Evolutionary conservation across 768 basidiomycete genomes (phyloP).

Genomic region (Tylopilus sp.): DNA sequence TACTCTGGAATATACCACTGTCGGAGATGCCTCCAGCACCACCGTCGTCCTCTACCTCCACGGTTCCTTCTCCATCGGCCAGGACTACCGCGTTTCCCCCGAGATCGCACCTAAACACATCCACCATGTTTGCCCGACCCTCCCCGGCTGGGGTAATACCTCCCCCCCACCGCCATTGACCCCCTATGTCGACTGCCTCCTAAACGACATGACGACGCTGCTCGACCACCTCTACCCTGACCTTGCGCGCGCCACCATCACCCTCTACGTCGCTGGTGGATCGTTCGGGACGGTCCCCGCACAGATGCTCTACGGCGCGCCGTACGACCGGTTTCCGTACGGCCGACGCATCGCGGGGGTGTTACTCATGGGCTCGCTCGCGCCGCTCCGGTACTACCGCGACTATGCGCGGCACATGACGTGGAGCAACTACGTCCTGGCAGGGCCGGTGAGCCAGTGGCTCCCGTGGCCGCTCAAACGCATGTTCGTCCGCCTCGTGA

Average conservation of each 20-base stretch:
- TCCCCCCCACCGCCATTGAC: constrained; percentile 31
- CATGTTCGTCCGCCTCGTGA: constrained; percentile 32
- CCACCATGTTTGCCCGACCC: constrained; percentile 49
- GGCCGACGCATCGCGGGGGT: constrained; percentile 45
- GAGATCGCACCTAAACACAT: constrained; percentile 38
- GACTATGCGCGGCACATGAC: constrained; percentile 45
- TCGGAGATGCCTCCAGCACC: constrained; percentile 47
- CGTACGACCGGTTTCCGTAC: constrained; percentile 49
- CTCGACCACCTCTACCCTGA: constrained; percentile 50
- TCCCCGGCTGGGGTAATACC: constrained; percentile 58
- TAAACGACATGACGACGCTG: constrained; percentile 43
- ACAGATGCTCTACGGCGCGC: constrained; percentile 53
- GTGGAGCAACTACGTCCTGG: constrained; percentile 43
- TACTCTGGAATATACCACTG: constrained; percentile 51
- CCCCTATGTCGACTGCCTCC: constrained; percentile 39
- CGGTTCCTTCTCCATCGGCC: constrained; percentile 49
- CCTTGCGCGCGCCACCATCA: constrained; percentile 32
- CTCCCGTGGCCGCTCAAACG: constrained; percentile 35
- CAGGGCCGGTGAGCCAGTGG: constrained; percentile 43
- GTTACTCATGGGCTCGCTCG: constrained; percentile 44
- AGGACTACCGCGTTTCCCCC: constrained; percentile 34
- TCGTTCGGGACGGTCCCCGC: constrained; percentile 54
- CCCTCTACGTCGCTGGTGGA: constrained; percentile 49
- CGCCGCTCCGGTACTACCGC: constrained; percentile 45
- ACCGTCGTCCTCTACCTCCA: constrained; percentile 53